Conservation (phyloP, 2,329 filamentous ascomycete species). For the Fusarium chuoi region DNA sequence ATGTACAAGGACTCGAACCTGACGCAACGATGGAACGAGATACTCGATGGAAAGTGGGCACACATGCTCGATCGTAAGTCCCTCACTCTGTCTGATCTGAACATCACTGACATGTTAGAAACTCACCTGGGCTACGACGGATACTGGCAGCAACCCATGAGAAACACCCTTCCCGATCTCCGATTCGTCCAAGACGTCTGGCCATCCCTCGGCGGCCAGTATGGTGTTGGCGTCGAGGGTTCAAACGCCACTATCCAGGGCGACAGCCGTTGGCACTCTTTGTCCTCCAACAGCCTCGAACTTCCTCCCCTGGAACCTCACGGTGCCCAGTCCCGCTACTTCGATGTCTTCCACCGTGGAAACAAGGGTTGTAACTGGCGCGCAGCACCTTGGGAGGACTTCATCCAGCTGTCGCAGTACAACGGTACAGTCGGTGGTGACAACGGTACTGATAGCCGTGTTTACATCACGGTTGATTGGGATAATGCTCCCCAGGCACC, state of each 20-base stretch:
- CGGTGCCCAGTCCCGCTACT: constrained; percentile 46
- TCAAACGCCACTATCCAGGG: constrained; percentile 50
- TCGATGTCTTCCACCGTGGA: constrained; percentile 51
- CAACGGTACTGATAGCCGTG: constrained; percentile 45
- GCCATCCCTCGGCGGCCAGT: constrained; percentile 61
- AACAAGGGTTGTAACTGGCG: constrained; percentile 46
- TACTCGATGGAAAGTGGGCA: constrained; percentile 33
- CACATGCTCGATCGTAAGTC: constrained; percentile 32
- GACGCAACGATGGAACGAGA: constrained; percentile 33
- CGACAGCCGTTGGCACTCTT: constrained; percentile 62
- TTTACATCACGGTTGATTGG: constrained; percentile 50
- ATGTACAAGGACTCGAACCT: constrained; percentile 35
- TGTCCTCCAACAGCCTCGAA: constrained; percentile 52
- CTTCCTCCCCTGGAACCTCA: constrained; percentile 48
- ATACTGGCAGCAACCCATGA: constrained; percentile 77
- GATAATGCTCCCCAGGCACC: constrained; percentile 51
- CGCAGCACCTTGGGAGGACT: constrained; percentile 47
- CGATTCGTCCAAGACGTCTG: constrained; percentile 59
- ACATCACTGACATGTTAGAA: constrained; percentile 44
- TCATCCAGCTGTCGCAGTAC: constrained; percentile 45
- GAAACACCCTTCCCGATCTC: constrained; percentile 69
- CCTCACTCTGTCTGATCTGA: rapidly evolving
- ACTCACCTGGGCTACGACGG: constrained; percentile 65
- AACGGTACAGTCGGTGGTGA: constrained; percentile 46
- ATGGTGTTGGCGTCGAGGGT: constrained; percentile 48